phyloP scores from a whole-genome alignment of 179 eudicot genomes.

The Camellia oleifera region DNA sequence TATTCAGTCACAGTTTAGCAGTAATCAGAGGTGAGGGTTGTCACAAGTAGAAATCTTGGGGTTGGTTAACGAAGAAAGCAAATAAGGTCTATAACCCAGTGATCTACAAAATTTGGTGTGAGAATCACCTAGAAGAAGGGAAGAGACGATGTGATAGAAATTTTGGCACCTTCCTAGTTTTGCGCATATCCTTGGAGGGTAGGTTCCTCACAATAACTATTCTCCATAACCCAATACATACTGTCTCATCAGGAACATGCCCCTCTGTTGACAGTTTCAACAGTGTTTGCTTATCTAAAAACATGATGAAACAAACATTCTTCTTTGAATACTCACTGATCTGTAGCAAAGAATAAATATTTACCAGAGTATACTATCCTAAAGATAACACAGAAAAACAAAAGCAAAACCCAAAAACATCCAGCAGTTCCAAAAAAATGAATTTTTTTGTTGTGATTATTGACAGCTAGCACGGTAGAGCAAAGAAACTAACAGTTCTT shows the following conservation, averaged over 20 bases:
- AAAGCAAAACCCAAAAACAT: too few species aligned
- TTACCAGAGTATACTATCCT: neutral
- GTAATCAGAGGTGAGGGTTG: too few species aligned
- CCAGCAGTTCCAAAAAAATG: too few species aligned
- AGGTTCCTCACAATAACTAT: constrained; percentile 71
- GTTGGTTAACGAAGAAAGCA: neutral
- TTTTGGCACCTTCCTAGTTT: constrained; percentile 99
- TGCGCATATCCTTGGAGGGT: constrained; percentile 89
- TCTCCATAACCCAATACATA: constrained; percentile 84
- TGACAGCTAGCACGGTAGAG: too few species aligned
- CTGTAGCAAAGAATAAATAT: constrained; percentile 46
- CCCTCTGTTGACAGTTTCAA: constrained; percentile 73
- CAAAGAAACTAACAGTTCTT: too few species aligned
- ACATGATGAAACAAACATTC: constrained; percentile 92
- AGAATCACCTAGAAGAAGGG: constrained; percentile 82
- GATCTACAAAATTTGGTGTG: neutral
- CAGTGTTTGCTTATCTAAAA: constrained; percentile 79
- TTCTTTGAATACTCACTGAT: constrained; percentile 85
- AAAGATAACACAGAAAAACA: too few species aligned
- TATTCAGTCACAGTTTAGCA: too few species aligned
- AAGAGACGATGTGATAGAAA: constrained; percentile 93
- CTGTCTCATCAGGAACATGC: constrained; percentile 65
- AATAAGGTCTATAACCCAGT: neutral
- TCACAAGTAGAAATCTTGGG: neutral
- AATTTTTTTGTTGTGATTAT: too few species aligned